Base-by-base conservation (phyloP, 129 eudicot species). In the Oenanthe sinensis region DNA sequence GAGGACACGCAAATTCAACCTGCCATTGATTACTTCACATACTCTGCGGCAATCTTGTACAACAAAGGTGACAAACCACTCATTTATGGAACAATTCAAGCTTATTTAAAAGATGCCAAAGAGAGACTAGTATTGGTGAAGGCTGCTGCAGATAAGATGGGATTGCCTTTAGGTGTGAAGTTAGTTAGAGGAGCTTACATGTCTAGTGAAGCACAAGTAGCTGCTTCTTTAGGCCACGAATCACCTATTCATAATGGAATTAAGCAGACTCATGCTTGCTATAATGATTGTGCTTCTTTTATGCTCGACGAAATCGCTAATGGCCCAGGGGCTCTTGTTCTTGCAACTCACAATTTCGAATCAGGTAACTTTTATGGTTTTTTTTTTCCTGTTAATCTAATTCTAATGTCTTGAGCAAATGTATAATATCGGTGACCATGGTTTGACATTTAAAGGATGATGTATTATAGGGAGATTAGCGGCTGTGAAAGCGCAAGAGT, bases 181-280 rank as follows among this genome's bases (percentile, higher is more conserved):
- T 77, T 96, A 58, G 99, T 96, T 5, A 87, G 99, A 67, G 99
- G 99, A 1, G 99, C 99, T 17, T 96, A 96, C 65, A 88, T 96
- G 95, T 83, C 89, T n/a, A 87, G 86, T 28, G 99, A 96, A 54
- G 81, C 82, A 37, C 58, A 81, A 28, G 49, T 92, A 30, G 99
- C 99, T 46, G 55, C 77, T 76, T 79, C 89, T 20, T 78, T 87
- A 55, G 95, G 91, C 4, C 89, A 79, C 0, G 85, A 92, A 43
- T 92, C 99, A 6, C 99, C 99, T 3, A 84, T 96, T 75, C 97
- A 96, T 20, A 72, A 90, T 36, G 79, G 83, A 15, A 89, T 96
- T 17, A 50, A 78, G 4, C 81, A 85, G 11, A 92, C 99, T 0
- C 99, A 92, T 54, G 86, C 79, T 55, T 92, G 92, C 78, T 96